Evolutionary conservation across 805 yeast genomes (phyloP).

Genomic region (Yamadazyma insecticola): DNA sequence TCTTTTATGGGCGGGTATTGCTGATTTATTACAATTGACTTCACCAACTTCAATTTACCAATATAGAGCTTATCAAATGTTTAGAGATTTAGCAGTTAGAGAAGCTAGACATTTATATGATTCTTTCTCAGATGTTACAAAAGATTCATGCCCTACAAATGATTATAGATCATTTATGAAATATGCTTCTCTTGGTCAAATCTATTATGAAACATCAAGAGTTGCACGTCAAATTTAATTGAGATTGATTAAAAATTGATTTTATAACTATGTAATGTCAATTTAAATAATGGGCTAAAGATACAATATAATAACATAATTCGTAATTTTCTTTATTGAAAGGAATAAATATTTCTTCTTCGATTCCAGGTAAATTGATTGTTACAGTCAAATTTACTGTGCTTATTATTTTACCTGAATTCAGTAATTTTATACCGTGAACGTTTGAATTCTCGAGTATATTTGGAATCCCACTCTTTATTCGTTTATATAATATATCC

Average conservation of each 20-base stretch:
- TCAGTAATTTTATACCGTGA: slow-evolving; percentile 5
- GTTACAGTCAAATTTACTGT: slow-evolving; percentile 9
- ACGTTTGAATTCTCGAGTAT: not conserved
- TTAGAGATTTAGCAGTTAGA: slow-evolving; percentile 14
- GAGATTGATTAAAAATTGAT: slow-evolving; percentile 7
- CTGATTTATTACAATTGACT: slow-evolving; percentile 18
- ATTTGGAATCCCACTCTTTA: slow-evolving; percentile 8
- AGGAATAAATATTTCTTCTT: slow-evolving; percentile 9
- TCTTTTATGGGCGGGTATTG: slow-evolving; percentile 21
- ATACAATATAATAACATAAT: slow-evolving; percentile 12
- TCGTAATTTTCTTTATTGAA: slow-evolving; percentile 13
- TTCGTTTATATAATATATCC: slow-evolving; percentile 10
- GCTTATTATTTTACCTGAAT: slow-evolving; percentile 9
- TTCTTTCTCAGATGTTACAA: slow-evolving; percentile 6
- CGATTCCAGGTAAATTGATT: slow-evolving; percentile 13
- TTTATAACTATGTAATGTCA: not conserved
- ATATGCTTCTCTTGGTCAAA: slow-evolving; percentile 18
- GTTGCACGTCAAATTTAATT: slow-evolving; percentile 14
- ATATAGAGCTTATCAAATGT: slow-evolving; percentile 13
- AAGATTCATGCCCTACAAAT: slow-evolving; percentile 7
- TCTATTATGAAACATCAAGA: slow-evolving; percentile 14
- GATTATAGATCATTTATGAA: slow-evolving; percentile 13
- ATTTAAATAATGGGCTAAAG: slow-evolving; percentile 7
- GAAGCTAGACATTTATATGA: slow-evolving; percentile 17
- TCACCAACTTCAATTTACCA: slow-evolving; percentile 11